phyloP scores from a whole-genome alignment of 225 moss, liverwort and hornwort species.

The Anthoceros angustus region DNA sequence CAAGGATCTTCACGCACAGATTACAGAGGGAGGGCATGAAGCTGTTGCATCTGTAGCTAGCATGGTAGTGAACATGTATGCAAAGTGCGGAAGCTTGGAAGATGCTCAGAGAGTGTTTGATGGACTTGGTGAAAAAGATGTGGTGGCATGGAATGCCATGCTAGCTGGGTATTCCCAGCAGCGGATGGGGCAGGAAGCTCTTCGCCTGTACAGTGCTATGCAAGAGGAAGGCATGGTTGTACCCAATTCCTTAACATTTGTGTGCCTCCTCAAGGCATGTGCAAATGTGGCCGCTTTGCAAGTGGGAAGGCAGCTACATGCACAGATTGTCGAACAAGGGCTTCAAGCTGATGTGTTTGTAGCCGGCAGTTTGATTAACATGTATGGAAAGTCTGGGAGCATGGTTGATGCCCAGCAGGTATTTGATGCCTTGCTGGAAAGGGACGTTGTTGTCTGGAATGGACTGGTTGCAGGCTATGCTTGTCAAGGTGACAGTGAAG shows the following conservation, averaged over 20 bases:
- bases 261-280: background rate
- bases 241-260: background rate
- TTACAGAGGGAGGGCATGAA: background rate
- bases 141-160: background rate
- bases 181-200: background rate
- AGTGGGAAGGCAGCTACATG: background rate
- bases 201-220: background rate
- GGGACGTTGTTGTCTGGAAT: background rate
- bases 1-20: background rate
- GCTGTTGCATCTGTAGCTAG: background rate
- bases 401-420: background rate
- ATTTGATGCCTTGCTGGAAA: background rate
- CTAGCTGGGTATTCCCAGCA: background rate
- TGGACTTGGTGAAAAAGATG: background rate
- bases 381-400: slow-evolving; percentile 1
- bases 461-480: background rate
- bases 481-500: background rate
- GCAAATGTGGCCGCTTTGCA: background rate
- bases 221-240: background rate
- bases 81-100: background rate
- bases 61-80: background rate
- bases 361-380: background rate
- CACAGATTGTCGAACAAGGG: background rate
- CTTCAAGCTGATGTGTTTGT: background rate
- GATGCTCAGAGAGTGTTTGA: background rate